These are phyloP conservation scores for Xerocomus potaroensis DNA, from an alignment of 768 basidiomycete genomes.

Conservation along the genomic window DNA sequence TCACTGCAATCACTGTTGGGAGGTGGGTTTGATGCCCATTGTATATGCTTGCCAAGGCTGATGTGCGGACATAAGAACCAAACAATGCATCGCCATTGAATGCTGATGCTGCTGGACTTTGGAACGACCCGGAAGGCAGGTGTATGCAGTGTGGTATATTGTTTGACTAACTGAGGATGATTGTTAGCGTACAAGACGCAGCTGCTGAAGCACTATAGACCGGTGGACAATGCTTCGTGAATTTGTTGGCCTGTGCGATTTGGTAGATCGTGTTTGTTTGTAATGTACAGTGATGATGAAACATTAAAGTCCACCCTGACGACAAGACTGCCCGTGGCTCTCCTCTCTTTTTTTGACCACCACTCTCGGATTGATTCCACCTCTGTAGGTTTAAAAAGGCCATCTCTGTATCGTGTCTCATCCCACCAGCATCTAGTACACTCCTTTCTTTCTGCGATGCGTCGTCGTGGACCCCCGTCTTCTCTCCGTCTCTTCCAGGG, in stretches of 20 bases:
- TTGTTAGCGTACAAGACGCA: conserved; percentile 64
- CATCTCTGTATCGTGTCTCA: too few species aligned
- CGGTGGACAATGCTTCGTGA: conserved; percentile 39
- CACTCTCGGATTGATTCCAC: neutral
- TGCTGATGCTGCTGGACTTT: conserved; percentile 77
- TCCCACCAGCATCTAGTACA: neutral
- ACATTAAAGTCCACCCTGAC: neutral
- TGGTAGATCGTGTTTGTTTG: too few species aligned
- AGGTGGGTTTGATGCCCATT: conserved; percentile 44
- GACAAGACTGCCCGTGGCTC: neutral
- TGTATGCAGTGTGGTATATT: neutral
- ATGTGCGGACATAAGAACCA: conserved; percentile 52
- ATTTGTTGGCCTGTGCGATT: conserved; percentile 6
- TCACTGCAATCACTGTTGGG: conserved; percentile 86
- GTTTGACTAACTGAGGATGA: neutral
- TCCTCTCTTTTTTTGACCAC: neutral
- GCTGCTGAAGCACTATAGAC: conserved; percentile 69
- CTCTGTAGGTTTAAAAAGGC: neutral
- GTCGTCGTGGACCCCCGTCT: conserved; percentile 64
- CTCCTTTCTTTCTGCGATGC: conserved; percentile 37
- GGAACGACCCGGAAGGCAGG: conserved; percentile 68
- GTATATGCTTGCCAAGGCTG: neutral
- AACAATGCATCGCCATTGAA: conserved; percentile 93
- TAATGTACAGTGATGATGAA: too few species aligned
- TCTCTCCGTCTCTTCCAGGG: conserved; percentile 59